Conservation (phyloP, 1,139 yeast genomes). For the Taphrina confusa region DNA sequence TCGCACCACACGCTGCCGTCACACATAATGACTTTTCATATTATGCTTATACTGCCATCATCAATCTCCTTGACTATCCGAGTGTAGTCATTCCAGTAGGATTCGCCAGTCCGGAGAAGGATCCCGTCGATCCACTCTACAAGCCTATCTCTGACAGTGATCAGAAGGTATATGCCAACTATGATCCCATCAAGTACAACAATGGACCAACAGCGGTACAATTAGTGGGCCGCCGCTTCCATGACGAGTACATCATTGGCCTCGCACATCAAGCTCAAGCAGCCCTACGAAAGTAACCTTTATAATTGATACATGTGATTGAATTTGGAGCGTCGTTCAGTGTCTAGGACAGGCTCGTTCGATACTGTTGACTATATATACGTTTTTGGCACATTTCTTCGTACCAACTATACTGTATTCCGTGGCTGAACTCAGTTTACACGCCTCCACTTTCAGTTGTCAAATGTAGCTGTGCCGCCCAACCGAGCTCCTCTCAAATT, state of each 20-base stretch:
- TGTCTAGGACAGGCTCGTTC: too few species aligned
- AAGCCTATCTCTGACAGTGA: conserved; percentile 46
- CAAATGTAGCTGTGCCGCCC: not conserved
- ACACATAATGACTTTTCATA: conserved; percentile 16
- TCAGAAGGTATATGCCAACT: conserved; percentile 36
- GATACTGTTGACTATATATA: too few species aligned
- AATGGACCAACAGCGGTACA: conserved; percentile 53
- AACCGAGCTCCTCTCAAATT: conserved; percentile 22
- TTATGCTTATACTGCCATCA: conserved; percentile 53
- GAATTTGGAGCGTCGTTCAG: too few species aligned
- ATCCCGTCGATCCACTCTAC: conserved; percentile 43
- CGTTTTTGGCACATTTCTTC: too few species aligned
- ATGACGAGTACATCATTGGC: conserved; percentile 51
- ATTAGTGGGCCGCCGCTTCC: conserved; percentile 50
- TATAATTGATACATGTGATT: too few species aligned
- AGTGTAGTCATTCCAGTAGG: conserved; percentile 60
- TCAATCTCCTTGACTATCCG: conserved; percentile 59
- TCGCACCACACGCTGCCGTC: conserved; percentile 70
- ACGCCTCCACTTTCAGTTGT: too few species aligned
- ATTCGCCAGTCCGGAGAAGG: conserved; percentile 51
- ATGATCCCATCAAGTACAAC: conserved; percentile 47
- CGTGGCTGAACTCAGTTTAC: too few species aligned
- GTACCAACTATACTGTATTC: too few species aligned
- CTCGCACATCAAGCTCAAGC: conserved; percentile 43
- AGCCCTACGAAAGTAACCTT: conserved; percentile 34